Evolutionary conservation across 2,329 filamentous ascomycete species (phyloP).

Genomic region (Ambrosiella xylebori): DNA sequence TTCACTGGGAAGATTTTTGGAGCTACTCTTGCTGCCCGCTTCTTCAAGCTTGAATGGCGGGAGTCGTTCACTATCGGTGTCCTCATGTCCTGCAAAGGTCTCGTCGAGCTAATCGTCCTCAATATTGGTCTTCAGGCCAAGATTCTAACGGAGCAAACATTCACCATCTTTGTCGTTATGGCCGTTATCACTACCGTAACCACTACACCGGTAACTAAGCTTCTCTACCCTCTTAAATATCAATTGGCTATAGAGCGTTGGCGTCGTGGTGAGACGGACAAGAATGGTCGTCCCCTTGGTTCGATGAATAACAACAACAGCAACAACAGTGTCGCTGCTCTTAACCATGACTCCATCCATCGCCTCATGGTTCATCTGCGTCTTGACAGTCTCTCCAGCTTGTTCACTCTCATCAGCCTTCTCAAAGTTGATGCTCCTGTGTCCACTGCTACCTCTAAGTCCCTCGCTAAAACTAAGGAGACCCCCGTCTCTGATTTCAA

Average conservation of each 20-base stretch:
- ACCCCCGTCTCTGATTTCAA: neutral
- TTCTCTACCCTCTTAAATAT: conserved; percentile 53
- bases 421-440: conserved; percentile 27
- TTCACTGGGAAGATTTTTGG: conserved; percentile 75
- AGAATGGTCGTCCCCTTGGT: conserved; percentile 37
- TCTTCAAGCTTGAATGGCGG: conserved; percentile 69
- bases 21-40: conserved; percentile 58
- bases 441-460: conserved; percentile 12
- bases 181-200: conserved; percentile 63
- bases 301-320: conserved; percentile 18
- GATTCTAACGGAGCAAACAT: conserved; percentile 64
- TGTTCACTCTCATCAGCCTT: conserved; percentile 69
- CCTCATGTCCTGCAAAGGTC: conserved; percentile 90
- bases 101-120: conserved; percentile 88
- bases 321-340: conserved; percentile 9
- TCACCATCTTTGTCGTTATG: conserved; percentile 93
- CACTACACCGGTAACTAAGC: conserved; percentile 59
- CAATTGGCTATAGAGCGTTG: conserved; percentile 33
- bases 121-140: conserved; percentile 65
- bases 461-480: conserved; percentile 13
- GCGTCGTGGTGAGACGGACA: conserved; percentile 79
- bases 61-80: conserved; percentile 78
- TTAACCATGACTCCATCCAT: conserved; percentile 26
- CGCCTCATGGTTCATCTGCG: conserved; percentile 66
- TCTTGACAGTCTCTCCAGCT: conserved; percentile 64